Base-by-base conservation (phyloP, 2,329 filamentous ascomycete genomes). In the Pseudocercospora macadamiae region DNA sequence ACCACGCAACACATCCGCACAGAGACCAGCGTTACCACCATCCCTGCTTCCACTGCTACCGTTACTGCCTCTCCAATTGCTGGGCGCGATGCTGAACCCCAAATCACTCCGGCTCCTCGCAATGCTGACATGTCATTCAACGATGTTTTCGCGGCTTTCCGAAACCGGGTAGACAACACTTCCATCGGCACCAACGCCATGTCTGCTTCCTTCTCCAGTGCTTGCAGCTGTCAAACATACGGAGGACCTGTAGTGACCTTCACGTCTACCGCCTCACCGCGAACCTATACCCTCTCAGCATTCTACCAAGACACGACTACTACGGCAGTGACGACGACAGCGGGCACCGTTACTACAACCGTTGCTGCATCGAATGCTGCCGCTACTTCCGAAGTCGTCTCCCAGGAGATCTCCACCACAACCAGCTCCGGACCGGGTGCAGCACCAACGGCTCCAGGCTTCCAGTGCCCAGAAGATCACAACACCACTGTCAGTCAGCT, bases 391-490 rank as follows among this genome's bases (percentile, higher is more conserved):
- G 34, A 42, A 19, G 8, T 30, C 8, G 36, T 19, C 21, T 26
- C 51, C 9, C 23, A 28, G 32, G 51, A 39, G 36, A 4, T 23
- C 4, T 10, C 51, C 25, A 37, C 44, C 52, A 44, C 55, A 23
- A 36, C 53, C 25, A 28, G 25, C 26, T 44, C 57, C 23, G 16
- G 49, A 5, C 44, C 64, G 1, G 56, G 56, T 2, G 37, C 68
- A 18, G 68, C 63, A 1, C 69, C 71, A 5, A 72, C 68, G 5
- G 66, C 69, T 2, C 64, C 66, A 5, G 59, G 64, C 5, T 68
- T 73, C 53, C 66, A 62, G 26, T 74, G 72, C 44, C 72, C 72
- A 7, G 65, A 68, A 18, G 70, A 70, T 45, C 64, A 73, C 54
- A 68, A 67, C 57, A 62, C 64, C 6, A 67, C 64, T 8, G 65